Evolutionary conservation across 2,329 filamentous ascomycete genomes (phyloP), one percentile per base, ranked within the genome.

Genomic region (Epichloe uncinata): DNA sequence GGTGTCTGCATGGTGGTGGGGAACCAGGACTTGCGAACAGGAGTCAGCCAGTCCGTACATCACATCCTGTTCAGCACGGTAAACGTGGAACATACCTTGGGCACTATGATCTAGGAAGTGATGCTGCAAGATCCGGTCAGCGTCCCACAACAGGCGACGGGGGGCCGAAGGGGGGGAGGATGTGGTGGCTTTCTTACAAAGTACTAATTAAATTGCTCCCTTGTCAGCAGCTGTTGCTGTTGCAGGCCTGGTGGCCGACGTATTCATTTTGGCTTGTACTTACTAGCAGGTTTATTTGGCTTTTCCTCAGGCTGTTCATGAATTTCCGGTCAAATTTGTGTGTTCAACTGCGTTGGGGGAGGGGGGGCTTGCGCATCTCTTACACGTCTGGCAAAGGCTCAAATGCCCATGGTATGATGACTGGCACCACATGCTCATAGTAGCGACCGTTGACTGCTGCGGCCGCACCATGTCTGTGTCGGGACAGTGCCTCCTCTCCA

Each of bases 91-190:
- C 40, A 18, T 62, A 68, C 71, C 81, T 52, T 79, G 78, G 7
- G 85, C 85, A 3, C 87, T 93, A 63, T 93, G 84, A 57, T 90
- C 87, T 52, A 93, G 72, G 60, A 93, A 80, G 58, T 80, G 76
- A 56, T 78, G 73, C 65, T 71, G 36, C 9, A 36, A 36, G 5
- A 30, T 12, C 11, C 18, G 18, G 40, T 42, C 18, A 42, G 40
- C 12, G 40, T 42, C 13, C 11, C 40, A 42, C 18, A 42, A 20
- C 40, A 42, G n/a, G 9, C 5, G 5, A 12, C 16, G 12, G 18
- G 40, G 18, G 18, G n/a, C 16, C 30, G 1, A 30, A 30, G 30
- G 30, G 26, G 26, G 26, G 26, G 6, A 6, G 22, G 22, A 6
- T 7, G n/a, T 20, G 11, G 16, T 20, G 18, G 18, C 15, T 8